These are phyloP conservation scores for Aspergillus avenaceus DNA, from an alignment of 495 filamentous ascomycete genomes.

Conservation along the genomic window DNA sequence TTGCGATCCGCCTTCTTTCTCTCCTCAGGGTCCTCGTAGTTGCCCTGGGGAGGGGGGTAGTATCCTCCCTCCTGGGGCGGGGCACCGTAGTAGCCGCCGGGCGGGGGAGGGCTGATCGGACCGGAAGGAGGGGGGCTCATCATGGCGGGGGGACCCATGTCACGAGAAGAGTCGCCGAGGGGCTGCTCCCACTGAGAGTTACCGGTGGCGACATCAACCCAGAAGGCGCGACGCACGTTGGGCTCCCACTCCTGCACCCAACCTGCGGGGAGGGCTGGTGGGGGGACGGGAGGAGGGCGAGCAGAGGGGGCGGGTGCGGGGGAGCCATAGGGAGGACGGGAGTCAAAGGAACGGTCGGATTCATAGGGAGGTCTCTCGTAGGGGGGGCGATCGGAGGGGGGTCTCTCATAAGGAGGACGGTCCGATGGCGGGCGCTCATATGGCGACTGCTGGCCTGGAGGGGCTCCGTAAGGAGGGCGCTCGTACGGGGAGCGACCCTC, in stretches of 20 bases:
- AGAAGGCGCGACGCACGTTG: slow-evolving; percentile 55
- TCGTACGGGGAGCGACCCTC: slow-evolving; percentile 3
- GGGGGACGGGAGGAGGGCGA: slow-evolving; percentile 32
- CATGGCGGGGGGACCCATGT: slow-evolving; percentile 12
- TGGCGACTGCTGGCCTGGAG: slow-evolving; percentile 2
- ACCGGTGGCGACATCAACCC: slow-evolving; percentile 54
- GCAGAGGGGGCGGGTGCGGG: slow-evolving; percentile 18
- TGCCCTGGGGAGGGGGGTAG: slow-evolving; percentile 17
- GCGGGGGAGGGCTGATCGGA: neutral
- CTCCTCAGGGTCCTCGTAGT: slow-evolving; percentile 23
- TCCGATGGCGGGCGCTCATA: slow-evolving; percentile 14
- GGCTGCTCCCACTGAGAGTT: slow-evolving; percentile 59
- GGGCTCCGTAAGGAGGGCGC: slow-evolving; percentile 10
- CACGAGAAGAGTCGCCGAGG: slow-evolving; percentile 15
- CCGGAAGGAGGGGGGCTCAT: slow-evolving; percentile 4
- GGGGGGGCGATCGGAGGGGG: slow-evolving; percentile 16
- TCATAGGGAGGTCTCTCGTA: slow-evolving; percentile 17
- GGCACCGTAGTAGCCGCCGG: slow-evolving; percentile 6
- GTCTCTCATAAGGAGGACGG: slow-evolving; percentile 11
- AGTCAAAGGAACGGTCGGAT: slow-evolving; percentile 13
- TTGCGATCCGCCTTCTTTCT: slow-evolving; percentile 42
- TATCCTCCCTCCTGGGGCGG: slow-evolving; percentile 17
- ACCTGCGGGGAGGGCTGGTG: slow-evolving; percentile 52
- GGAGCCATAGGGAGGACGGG: slow-evolving; percentile 12
- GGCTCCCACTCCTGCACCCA: slow-evolving; percentile 61